phyloP scores from a whole-genome alignment of 2,329 filamentous ascomycete genomes.

The Westerdykella sp. region DNA sequence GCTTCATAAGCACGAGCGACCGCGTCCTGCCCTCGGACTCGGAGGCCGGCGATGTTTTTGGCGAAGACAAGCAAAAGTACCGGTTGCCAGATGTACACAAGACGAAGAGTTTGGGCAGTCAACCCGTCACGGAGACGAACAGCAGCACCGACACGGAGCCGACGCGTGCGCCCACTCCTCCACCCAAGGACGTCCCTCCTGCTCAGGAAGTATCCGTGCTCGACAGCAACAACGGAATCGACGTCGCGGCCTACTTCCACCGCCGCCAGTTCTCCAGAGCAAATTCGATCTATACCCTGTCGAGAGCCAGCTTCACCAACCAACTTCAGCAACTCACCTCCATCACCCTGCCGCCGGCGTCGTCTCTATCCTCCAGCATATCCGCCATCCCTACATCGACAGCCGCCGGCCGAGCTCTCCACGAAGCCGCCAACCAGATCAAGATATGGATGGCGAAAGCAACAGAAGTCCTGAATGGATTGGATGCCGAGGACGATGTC shows the following conservation, averaged over 20 bases:
- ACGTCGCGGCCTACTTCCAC: conserved; percentile 59
- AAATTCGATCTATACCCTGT: conserved; percentile 89
- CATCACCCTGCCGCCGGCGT: conserved; percentile 79
- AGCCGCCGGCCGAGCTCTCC: conserved; percentile 74
- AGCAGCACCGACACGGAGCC: conserved; percentile 10
- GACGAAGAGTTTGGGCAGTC: conserved; percentile 49
- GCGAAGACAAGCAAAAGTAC: conserved; percentile 70
- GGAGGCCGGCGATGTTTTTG: conserved; percentile 43
- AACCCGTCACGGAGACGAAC: conserved; percentile 23
- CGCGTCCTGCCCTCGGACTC: conserved; percentile 47
- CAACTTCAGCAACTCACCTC: conserved; percentile 90
- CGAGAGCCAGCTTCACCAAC: conserved; percentile 83
- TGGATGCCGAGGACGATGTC: conserved; percentile 94
- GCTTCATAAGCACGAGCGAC: conserved; percentile 49
- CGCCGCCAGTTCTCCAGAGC: conserved; percentile 57
- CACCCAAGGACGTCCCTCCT: conserved; percentile 45
- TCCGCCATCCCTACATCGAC: conserved; percentile 77
- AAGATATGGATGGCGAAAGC: conserved; percentile 90
- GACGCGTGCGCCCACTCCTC: conserved; percentile 39
- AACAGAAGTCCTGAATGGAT: conserved; percentile 75
- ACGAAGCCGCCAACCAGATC: conserved; percentile 87
- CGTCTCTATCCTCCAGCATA: conserved; percentile 75
- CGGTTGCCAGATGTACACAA: conserved; percentile 65
- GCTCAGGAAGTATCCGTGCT: conserved; percentile 24
- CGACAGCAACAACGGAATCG: conserved; percentile 38